Percentiles rank a stretch among this genome's conserved stretches.
Evolutionary conservation across 164 flowering plant genomes (phyloP).

Genomic region (Amborella trichopoda): DNA sequence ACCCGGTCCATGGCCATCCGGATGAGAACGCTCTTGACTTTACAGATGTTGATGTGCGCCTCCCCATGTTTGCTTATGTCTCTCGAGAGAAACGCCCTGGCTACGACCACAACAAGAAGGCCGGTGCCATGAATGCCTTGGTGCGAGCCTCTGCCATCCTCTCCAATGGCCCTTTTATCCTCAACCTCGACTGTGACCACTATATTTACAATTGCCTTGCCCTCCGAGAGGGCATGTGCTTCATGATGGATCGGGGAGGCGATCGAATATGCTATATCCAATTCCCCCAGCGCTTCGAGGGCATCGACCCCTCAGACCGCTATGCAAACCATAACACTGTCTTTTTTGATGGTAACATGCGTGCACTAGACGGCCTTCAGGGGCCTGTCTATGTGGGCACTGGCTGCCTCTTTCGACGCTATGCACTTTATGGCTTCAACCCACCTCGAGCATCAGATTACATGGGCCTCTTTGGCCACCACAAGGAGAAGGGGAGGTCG

Average conservation of each 20-base stretch:
- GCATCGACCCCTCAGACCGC: conserved; percentile 37
- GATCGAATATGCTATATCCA: conserved; percentile 32
- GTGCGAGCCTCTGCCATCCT: conserved; percentile 34
- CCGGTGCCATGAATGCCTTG: conserved; percentile 38
- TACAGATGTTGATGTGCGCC: conserved; percentile 24
- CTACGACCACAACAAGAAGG: conserved; percentile 37
- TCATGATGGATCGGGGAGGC: conserved; percentile 39
- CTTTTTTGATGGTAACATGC: conserved; percentile 56
- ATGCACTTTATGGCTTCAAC: conserved; percentile 68
- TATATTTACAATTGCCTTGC: conserved; percentile 30
- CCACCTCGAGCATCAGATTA: conserved; percentile 78
- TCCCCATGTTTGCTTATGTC: conserved; percentile 34
- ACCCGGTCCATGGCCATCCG: conserved; percentile 13
- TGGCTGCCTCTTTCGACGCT: conserved; percentile 78
- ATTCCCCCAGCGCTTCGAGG: conserved; percentile 36
- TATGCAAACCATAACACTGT: conserved; percentile 42
- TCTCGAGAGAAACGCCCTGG: conserved; percentile 35
- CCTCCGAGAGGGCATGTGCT: conserved; percentile 32
- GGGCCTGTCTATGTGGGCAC: conserved; percentile 95
- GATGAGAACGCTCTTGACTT: conserved; percentile 20
- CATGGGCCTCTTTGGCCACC: conserved; percentile 41
- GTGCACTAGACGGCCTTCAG: conserved; percentile 83
- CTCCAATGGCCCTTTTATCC: conserved; percentile 37
- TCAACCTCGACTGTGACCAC: conserved; percentile 40
- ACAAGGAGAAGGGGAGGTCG: conserved; percentile 26